These are phyloP conservation scores for Linaria vulgaris DNA, from an alignment of 257 asterid species.

Conservation along the genomic window DNA sequence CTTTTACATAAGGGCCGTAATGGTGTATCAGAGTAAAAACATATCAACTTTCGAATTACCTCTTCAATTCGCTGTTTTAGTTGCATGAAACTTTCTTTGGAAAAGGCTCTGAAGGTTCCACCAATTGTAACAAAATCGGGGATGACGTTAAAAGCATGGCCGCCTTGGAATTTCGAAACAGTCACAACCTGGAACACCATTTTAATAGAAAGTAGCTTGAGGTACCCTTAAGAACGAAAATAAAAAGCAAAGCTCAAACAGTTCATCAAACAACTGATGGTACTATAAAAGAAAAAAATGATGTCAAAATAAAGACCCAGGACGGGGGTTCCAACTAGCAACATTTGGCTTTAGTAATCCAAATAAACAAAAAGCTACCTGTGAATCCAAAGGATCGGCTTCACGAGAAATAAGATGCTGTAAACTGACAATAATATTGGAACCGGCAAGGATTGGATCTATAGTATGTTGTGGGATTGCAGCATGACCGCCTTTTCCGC, in stretches of 20 bases:
- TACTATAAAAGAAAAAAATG: neutral
- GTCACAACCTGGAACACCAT: conserved; percentile 53
- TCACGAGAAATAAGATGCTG: conserved; percentile 77
- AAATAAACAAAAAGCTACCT: conserved; percentile 32
- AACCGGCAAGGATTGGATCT: conserved; percentile 63
- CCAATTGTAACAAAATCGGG: conserved; percentile 61
- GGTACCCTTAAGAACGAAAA: neutral
- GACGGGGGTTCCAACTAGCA: too few relatives aligned
- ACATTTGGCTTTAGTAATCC: neutral
- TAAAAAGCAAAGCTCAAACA: neutral
- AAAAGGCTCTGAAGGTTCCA: conserved; percentile 71
- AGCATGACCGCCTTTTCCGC: conserved; percentile 77
- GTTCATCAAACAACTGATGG: neutral
- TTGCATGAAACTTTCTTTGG: conserved; percentile 42
- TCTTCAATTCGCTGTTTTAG: conserved; percentile 58
- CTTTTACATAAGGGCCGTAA: too few relatives aligned
- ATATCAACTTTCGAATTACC: conserved; percentile 38
- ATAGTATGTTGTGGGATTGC: conserved; percentile 61
- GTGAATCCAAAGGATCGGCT: conserved; percentile 77
- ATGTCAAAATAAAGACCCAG: too few relatives aligned
- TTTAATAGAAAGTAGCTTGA: neutral
- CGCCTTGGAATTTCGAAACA: conserved; percentile 55
- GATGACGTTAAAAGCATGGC: conserved; percentile 59
- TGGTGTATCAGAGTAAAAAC: too few relatives aligned
- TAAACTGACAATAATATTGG: conserved; percentile 51